These are phyloP conservation scores for Sparassis latifolia DNA, from an alignment of 1,284 basidiomycete genomes.

Conservation along the genomic window DNA sequence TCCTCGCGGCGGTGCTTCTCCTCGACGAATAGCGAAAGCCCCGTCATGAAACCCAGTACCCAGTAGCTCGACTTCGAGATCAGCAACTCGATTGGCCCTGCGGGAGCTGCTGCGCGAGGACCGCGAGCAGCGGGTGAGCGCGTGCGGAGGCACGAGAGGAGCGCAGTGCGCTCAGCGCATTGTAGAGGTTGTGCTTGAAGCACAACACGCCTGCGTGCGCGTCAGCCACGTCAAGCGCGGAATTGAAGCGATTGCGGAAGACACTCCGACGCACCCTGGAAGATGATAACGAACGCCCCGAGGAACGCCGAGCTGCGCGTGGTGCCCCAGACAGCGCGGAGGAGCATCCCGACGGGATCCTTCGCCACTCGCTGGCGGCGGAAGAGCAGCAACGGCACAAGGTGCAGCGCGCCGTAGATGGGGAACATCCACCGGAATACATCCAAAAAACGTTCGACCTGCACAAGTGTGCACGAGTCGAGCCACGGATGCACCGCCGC, in stretches of 20 bases:
- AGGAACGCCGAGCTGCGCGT: slow-evolving; percentile 86
- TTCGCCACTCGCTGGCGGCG: slow-evolving; percentile 56
- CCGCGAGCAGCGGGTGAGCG: slow-evolving; percentile 13
- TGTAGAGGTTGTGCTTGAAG: slow-evolving; percentile 57
- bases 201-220: slow-evolving; percentile 61
- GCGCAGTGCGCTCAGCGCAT: slow-evolving; percentile 32
- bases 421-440: slow-evolving; percentile 86
- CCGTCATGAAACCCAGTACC: slow-evolving; percentile 72
- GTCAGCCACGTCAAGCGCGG: not conserved
- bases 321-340: slow-evolving; percentile 67
- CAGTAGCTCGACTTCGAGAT: slow-evolving; percentile 70
- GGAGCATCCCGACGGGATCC: slow-evolving; percentile 59
- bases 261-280: slow-evolving; percentile 56
- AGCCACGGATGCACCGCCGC: slow-evolving; percentile 78
- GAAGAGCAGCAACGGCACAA: slow-evolving; percentile 82
- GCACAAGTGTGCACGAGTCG: slow-evolving; percentile 63
- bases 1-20: slow-evolving; percentile 78
- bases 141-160: slow-evolving; percentile 2
- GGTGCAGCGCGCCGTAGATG: slow-evolving; percentile 85
- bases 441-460: slow-evolving; percentile 69
- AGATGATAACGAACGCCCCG: slow-evolving; percentile 79
- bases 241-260: slow-evolving; percentile 1
- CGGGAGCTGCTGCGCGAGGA: slow-evolving; percentile 31
- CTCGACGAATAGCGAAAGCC: slow-evolving; percentile 81
- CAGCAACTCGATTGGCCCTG: slow-evolving; percentile 47